Evolutionary conservation across 179 eudicot genomes (phyloP), one percentile per base, ranked within the genome.

Genomic region (Drosera spatulata): DNA sequence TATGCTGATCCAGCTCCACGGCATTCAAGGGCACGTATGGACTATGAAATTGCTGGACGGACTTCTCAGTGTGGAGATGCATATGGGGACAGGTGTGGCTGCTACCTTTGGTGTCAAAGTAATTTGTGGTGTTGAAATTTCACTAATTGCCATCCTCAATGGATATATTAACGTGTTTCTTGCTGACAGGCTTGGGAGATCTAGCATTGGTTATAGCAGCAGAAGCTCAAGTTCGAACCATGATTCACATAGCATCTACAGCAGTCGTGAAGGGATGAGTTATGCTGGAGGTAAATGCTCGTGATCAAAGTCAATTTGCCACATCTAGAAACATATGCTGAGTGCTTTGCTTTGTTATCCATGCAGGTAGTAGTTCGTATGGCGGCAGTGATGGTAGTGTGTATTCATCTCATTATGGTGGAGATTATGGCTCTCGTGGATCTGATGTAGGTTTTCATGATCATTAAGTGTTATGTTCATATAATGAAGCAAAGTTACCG

Each of bases 11-110:
- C 78, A 38, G 79, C 85, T 50, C 73, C 66, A 43, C 98, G 91
- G 43, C 96, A 91, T 41, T 84, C 96, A 44, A 84, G 98, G 77
- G 87, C 89, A 67, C 91, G 96, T 68, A 55, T 84, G 73, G 98
- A 91, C 75, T 91, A 88, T 71, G 98, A 91, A 39, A 55, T 82
- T 46, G 80, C 83, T 59, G 74, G 75, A 22, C 77, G 98, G 53
- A 61, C 78, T 70, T 82, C 95, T 41, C 91, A 79, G 38, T 88
- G 85, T 69, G 83, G 76, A 41, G 96, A 91, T 68, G 70, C 79
- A 10, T 88, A 88, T 64, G 69, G 83, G 70, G 98, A 88, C 63
- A 88, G 98, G 98, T 91, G 33, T 22, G 33, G 33, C 33, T 22
- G 1, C 33, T 22, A 22, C 33, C 33, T 22, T 22, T 22, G 33